Evolutionary conservation across 2,329 filamentous ascomycete genomes (phyloP), one percentile per base, ranked within the genome.

Genomic region (Escovopsis sp.): DNA sequence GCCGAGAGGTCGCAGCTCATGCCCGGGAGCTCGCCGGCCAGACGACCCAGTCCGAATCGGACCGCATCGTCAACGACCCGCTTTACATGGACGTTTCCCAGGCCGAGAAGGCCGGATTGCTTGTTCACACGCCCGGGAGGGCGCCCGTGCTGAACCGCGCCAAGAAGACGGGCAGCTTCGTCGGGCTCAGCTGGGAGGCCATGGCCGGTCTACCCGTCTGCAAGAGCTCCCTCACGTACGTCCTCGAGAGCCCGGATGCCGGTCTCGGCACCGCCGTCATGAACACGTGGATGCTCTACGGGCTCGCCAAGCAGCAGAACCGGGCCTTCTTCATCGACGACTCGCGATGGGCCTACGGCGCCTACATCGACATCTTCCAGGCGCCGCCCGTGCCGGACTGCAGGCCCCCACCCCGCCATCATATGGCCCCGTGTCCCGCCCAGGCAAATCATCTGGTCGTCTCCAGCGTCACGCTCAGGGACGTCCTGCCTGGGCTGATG

Each of bases 281-380:
- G 68, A 70, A 77, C 49, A 52, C 93, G 37, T 94, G 85, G 84
- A 79, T 79, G 47, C 78, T 83, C 18, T 92, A 90, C 51, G 82
- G 82, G 4, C 59, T 92, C 36, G 83, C 85, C 2, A 66, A 78
- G 50, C 70, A 76, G 39, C 80, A 92, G 51, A 72, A 71, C 12
- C 66, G 84, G 17, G 66, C 74, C 1, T 92, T 93, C 56, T 92
- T 93, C 58, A 65, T 93, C 42, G 83, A 92, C 47, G 85, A 93
- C 55, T 74, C 79, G 6, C 68, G 78, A 44, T 93, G 86, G 78
- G 76, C 79, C 2, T 90, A 90, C 47, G 85, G 85, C 9, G 65
- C 68, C 35, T 93, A 83, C 49, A 68, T 67, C 1, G 67, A 72
- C 34, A 84, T 82, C 47, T 92, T 93, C 55, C 60, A 70, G 31